Conservation (phyloP, 2,329 filamentous ascomycete species). For the Trichoderma sp. region DNA sequence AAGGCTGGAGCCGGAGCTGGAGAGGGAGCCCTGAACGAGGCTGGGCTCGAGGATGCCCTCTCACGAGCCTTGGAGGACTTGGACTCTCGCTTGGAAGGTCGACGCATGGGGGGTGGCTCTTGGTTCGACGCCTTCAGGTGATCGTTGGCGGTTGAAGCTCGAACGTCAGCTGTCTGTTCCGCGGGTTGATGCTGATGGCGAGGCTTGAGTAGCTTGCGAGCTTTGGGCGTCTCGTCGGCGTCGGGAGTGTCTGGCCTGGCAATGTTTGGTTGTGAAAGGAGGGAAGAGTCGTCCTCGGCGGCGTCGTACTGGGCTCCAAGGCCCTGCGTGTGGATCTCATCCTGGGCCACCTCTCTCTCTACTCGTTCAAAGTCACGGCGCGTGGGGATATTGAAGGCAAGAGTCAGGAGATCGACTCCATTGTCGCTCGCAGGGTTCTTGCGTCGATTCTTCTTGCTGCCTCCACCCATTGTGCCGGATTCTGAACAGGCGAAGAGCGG, state of each 20-base stretch:
- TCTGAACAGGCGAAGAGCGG: background rate
- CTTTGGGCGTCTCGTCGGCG: constrained; percentile 11
- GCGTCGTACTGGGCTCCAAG: constrained; percentile 24
- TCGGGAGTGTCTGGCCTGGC: background rate
- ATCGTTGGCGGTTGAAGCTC: background rate
- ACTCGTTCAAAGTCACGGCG: constrained; percentile 28
- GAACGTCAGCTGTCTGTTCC: background rate
- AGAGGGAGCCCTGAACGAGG: background rate
- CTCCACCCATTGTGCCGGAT: constrained; percentile 27
- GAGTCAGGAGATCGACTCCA: constrained; percentile 30
- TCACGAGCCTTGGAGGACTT: constrained; percentile 12
- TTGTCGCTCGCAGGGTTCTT: constrained; percentile 21
- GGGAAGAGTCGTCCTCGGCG: constrained; percentile 18
- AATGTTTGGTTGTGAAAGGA: background rate
- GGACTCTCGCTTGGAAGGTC: constrained; percentile 11
- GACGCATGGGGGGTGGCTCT: background rate
- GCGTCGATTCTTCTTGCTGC: constrained; percentile 27
- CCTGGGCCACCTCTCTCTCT: constrained; percentile 4
- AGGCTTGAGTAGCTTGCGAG: background rate
- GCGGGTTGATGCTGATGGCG: background rate
- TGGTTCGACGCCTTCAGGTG: background rate
- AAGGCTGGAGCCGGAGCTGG: constrained; percentile 3
- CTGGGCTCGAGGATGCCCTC: constrained; percentile 17
- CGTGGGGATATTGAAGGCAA: constrained; percentile 33
- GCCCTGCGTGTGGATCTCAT: background rate